These are phyloP conservation scores for Saccharomycopsis capsularis DNA, from an alignment of 805 yeast genomes.

Conservation along the genomic window DNA sequence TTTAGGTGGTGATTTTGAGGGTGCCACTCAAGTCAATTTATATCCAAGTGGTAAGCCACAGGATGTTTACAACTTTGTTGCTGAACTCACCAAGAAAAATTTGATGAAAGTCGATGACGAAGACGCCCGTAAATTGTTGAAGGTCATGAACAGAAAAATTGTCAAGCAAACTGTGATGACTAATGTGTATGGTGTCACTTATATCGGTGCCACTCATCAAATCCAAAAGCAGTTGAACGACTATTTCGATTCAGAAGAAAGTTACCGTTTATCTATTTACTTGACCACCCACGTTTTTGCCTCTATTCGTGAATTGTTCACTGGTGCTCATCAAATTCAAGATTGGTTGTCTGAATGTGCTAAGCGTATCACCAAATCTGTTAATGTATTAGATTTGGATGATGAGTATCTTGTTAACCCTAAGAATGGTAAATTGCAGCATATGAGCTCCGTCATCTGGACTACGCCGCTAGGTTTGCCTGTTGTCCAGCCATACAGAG, in stretches of 20 bases:
- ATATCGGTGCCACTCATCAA: constrained; percentile 86
- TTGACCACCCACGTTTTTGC: constrained; percentile 72
- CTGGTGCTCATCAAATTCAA: constrained; percentile 90
- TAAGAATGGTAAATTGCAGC: constrained; percentile 40
- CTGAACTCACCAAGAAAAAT: constrained; percentile 47
- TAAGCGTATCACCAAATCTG: constrained; percentile 66
- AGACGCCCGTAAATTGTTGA: constrained; percentile 44
- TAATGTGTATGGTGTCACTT: constrained; percentile 94
- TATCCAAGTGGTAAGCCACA: constrained; percentile 66
- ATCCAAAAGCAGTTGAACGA: constrained; percentile 70
- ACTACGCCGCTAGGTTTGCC: constrained; percentile 94
- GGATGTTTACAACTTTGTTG: constrained; percentile 70
- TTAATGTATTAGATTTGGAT: constrained; percentile 42
- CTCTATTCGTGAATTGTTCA: constrained; percentile 77
- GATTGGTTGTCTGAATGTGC: constrained; percentile 95
- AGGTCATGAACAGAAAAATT: constrained; percentile 71
- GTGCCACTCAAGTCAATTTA: constrained; percentile 74
- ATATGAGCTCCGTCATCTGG: constrained; percentile 90
- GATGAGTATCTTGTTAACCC: constrained; percentile 7
- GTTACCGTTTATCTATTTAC: constrained; percentile 50
- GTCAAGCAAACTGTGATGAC: constrained; percentile 98
- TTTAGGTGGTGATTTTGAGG: constrained; percentile 76
- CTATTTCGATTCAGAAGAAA: constrained; percentile 40
- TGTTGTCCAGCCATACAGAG: constrained; percentile 94
- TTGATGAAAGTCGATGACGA: constrained; percentile 46